Evolutionary conservation across 345 rosid genomes (phyloP).

Genomic region (Luvunga scandens): DNA sequence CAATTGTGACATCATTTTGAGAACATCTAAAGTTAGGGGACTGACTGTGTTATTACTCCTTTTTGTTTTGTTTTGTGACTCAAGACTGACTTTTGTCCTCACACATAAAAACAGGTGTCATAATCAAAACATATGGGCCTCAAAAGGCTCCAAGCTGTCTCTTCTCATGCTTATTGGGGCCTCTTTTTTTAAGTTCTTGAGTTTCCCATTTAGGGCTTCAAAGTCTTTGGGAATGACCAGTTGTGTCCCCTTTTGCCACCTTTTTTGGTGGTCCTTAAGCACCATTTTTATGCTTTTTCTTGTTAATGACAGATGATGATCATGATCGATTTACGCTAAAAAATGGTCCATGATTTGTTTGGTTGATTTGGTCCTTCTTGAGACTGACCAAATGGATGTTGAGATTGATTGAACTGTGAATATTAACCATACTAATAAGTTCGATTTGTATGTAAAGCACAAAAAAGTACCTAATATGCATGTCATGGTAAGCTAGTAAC

Average conservation of each 20-base stretch:
- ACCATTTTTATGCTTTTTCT: not conserved
- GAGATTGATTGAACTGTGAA: not conserved
- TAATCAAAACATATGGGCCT: slow-evolving; percentile 9
- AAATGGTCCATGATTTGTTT: slow-evolving; percentile 6
- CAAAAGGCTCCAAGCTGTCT: slow-evolving; percentile 24
- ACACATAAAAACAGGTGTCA: not conserved
- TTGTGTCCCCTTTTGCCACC: slow-evolving; percentile 8
- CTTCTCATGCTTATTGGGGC: slow-evolving; percentile 8
- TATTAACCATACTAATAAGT: not conserved
- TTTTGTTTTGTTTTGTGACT: slow-evolving; percentile 7
- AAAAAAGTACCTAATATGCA: not conserved
- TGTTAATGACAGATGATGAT: slow-evolving; percentile 2
- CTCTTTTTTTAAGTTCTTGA: not conserved
- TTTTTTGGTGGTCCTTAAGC: slow-evolving; percentile 22
- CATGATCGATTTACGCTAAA: slow-evolving; percentile 8
- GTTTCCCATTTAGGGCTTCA: slow-evolving; percentile 4
- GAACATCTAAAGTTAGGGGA: not conserved
- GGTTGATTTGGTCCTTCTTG: not conserved
- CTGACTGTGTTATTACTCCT: not conserved
- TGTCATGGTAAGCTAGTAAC: not conserved
- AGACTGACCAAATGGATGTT: not conserved
- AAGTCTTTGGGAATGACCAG: not conserved
- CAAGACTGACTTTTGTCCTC: slow-evolving; percentile 15
- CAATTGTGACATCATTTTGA: not conserved
- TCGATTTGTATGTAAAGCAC: not conserved